These are phyloP conservation scores for Rhodotorula sp. DNA, from an alignment of 1,284 basidiomycete species.

Conservation along the genomic window DNA sequence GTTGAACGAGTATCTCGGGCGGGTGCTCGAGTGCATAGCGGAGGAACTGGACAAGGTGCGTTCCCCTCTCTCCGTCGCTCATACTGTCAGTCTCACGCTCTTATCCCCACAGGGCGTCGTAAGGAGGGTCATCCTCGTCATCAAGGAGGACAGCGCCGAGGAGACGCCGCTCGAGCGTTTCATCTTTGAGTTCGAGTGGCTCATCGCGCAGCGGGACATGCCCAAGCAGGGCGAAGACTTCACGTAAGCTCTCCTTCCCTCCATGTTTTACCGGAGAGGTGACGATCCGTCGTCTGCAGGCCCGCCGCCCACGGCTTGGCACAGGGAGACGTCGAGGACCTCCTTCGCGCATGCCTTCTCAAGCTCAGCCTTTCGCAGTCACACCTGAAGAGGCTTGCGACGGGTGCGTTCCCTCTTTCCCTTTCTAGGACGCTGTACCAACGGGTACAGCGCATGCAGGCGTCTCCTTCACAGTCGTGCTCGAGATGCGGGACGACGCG, in stretches of 20 bases:
- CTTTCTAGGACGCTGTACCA: not conserved
- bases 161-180: constrained; percentile 63
- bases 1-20: constrained; percentile 82
- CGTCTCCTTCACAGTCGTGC: constrained; percentile 74
- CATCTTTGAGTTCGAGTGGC: constrained; percentile 60
- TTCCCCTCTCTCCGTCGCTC: constrained; percentile 14
- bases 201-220: constrained; percentile 72
- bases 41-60: constrained; percentile 71
- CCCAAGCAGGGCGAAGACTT: constrained; percentile 58
- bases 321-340: constrained; percentile 65
- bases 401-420: constrained; percentile 50
- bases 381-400: constrained; percentile 58
- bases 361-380: constrained; percentile 80
- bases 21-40: constrained; percentile 70
- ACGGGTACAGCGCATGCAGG: constrained; percentile 60
- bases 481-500: constrained; percentile 74
- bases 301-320: constrained; percentile 64
- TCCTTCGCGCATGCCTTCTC: constrained; percentile 80
- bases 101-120: constrained; percentile 62
- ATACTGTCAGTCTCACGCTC: not conserved
- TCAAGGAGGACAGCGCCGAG: constrained; percentile 66
- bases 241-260: constrained; percentile 18
- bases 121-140: constrained; percentile 72
- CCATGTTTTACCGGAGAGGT: constrained; percentile 5
- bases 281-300: constrained; percentile 46